Base-by-base conservation (phyloP, 345 rosid species). In the Euphorbia pulcherrima region DNA sequence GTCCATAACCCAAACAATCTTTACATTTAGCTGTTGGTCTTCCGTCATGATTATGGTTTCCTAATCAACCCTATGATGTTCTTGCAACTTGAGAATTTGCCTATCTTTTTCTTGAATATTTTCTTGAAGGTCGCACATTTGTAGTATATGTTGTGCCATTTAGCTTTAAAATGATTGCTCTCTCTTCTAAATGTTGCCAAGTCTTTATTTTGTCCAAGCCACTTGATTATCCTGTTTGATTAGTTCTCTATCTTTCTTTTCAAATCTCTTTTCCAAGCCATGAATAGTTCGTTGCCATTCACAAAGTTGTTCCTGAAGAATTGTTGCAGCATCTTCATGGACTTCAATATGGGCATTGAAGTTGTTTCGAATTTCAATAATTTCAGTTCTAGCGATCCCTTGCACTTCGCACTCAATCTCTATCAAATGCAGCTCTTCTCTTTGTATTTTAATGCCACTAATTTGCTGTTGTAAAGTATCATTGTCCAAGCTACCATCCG, bases 361-460 rank as follows among this genome's bases (percentile, higher is more conserved):
- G 65, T 70, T 79, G 56, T 75, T 85, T 67, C 79, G 88, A 52
- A 92, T 82, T 46, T 83, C 87, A 55, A 87, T 76, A 53, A 92
- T 84, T 82, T 83, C 88, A 40, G 95, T 76, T 76, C 87, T 73
- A 0, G 87, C 92, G 30, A 92, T 82, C 64, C 86, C 62, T 69
- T 80, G 97, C n/a, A 90, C 89, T 84, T 88, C 83, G 40, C 92
- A 87, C 65, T 84, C 92, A 75, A 86, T 84, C 82, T 95, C 99
- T 77, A 82, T 47, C 57, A 78, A 86, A 57, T 88, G 87, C 63
- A 95, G 77, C 65, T 92, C 96, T 69, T 85, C 94, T 72, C 93
- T 88, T 67, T 87, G 83, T 50, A 83, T 83, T 28, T 87, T 51
- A 79, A 95, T 60, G 41, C 68, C 52, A 47, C 78, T 84, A 69